phyloP scores from a whole-genome alignment of 371 early-diverging fungal genomes.

The Nematocida sp. region DNA sequence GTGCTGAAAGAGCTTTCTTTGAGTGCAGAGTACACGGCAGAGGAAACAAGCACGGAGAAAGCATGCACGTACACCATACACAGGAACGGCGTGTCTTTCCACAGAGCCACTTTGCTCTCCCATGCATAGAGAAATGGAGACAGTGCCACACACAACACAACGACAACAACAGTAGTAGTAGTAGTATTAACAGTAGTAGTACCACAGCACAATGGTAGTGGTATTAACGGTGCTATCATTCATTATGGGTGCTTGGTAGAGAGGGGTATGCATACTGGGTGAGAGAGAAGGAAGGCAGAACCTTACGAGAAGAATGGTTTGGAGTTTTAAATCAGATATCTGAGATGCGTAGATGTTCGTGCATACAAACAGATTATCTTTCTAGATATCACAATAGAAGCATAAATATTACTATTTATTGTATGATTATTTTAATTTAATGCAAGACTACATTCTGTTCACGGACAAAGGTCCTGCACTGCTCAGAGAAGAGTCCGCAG shows the following conservation, averaged over 20 bases:
- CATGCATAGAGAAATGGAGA: background rate
- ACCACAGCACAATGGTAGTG: no score
- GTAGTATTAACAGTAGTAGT: no score
- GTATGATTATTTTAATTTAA: conserved; percentile 20
- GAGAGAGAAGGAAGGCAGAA: no score
- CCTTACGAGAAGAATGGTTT: no score
- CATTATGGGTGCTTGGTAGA: no score
- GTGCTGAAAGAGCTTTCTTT: background rate
- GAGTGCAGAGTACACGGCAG: background rate
- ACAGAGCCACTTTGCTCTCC: background rate
- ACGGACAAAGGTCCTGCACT: conserved; percentile 24
- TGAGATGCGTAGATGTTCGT: no score
- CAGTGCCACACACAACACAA: no score
- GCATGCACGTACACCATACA: background rate
- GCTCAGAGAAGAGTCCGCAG: background rate
- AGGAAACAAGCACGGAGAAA: background rate
- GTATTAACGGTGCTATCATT: no score
- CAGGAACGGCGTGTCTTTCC: background rate
- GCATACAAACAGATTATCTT: no score
- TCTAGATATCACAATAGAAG: background rate
- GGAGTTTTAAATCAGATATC: no score
- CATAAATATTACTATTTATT: background rate
- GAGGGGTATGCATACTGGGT: no score
- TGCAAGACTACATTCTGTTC: conserved; percentile 30
- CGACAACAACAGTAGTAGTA: no score